These are phyloP conservation scores for Blastocystis sp. DNA, from an alignment of 352 stramenopile species.

Conservation along the genomic window DNA sequence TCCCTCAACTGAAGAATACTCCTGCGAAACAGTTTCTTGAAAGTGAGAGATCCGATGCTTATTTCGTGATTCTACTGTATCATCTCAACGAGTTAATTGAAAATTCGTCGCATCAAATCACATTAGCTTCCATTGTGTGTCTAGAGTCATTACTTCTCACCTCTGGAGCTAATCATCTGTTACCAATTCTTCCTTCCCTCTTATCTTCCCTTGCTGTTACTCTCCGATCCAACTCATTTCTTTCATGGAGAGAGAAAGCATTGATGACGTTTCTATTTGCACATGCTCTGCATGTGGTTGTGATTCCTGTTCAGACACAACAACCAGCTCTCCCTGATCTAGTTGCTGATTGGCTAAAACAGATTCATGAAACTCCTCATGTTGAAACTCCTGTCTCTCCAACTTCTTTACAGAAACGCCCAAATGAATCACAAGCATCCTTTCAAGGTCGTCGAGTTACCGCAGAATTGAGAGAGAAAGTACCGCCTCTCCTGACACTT, in stretches of 20 bases:
- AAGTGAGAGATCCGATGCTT: not conserved
- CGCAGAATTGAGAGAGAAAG: not conserved
- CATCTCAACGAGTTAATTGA: conserved; percentile 23
- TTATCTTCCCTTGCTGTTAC: conserved; percentile 1
- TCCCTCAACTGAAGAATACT: not conserved
- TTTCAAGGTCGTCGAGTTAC: conserved; percentile 20
- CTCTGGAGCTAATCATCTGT: not conserved
- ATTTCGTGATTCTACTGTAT: conserved; percentile 10
- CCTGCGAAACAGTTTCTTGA: not conserved
- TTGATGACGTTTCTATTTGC: conserved; percentile 11
- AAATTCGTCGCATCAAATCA: conserved; percentile 13
- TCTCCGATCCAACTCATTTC: not conserved
- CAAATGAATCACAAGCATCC: not conserved
- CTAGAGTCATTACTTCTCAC: conserved; percentile 10
- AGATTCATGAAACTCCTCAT: not conserved
- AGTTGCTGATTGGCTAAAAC: conserved; percentile 23
- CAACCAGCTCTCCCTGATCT: not conserved
- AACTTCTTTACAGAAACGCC: not conserved
- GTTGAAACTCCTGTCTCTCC: not conserved
- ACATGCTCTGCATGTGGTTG: not conserved
- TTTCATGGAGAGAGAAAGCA: conserved; percentile 29
- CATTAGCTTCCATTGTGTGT: not conserved
- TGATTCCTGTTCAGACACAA: no score
- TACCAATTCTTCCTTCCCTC: not conserved
- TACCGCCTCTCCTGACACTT: not conserved